Percentiles rank a stretch among this genome's conserved stretches.
Conservation (phyloP, 2,329 filamentous ascomycete genomes). For the Alternaria sp. region DNA sequence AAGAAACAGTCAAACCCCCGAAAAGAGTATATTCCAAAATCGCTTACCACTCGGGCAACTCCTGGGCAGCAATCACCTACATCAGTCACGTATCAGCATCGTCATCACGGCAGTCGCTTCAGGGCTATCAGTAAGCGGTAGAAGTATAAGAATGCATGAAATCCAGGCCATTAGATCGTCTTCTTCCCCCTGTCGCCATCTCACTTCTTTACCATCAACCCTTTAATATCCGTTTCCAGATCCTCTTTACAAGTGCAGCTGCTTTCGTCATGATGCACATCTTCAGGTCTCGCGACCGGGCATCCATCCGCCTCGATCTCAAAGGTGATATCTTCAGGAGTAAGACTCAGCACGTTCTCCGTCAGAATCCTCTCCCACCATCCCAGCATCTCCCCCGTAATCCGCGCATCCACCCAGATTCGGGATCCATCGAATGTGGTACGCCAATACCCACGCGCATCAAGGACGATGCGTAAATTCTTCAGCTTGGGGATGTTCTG, state of each 20-base stretch:
- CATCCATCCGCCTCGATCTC: neutral
- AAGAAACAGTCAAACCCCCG: neutral
- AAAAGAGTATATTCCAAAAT: neutral
- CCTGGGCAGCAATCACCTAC: neutral
- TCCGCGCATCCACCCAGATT: neutral
- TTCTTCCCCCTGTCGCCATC: neutral
- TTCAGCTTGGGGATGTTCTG: neutral
- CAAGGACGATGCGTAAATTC: neutral
- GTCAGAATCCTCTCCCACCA: neutral
- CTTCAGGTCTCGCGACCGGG: neutral
- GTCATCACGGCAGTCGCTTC: neutral
- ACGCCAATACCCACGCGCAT: neutral
- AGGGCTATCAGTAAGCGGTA: neutral
- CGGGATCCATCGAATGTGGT: neutral
- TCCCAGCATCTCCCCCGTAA: neutral
- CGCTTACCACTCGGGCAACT: neutral
- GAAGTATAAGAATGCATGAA: neutral
- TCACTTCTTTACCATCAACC: neutral
- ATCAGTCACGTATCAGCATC: neutral
- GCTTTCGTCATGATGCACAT: neutral
- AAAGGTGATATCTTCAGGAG: neutral
- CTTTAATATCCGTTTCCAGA: neutral
- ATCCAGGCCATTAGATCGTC: neutral
- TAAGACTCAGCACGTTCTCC: neutral
- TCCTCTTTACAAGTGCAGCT: neutral